Percentiles rank a stretch among this genome's conserved stretches.
phyloP scores from a whole-genome alignment of 371 early-diverging fungal genomes.

The Coemansia sp. region DNA sequence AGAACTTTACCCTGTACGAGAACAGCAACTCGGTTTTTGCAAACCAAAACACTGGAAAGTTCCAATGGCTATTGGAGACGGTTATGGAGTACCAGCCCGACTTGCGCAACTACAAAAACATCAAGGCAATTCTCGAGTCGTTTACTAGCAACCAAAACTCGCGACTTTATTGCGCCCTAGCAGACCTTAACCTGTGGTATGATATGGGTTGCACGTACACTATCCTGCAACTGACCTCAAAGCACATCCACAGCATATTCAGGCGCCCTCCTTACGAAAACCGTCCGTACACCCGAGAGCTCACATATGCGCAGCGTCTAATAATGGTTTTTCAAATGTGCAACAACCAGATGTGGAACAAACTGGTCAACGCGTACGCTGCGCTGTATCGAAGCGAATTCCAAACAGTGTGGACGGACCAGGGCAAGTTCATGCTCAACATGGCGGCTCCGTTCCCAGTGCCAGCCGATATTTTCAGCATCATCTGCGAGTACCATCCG shows the following conservation, averaged over 20 bases:
- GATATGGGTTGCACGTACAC: conserved; percentile 1
- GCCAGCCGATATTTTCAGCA: conserved; percentile 11
- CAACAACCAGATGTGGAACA: conserved; percentile 16
- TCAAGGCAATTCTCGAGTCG: conserved; percentile 22
- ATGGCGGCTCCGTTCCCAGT: background rate
- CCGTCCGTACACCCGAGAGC: conserved; percentile 28
- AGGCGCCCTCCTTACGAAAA: conserved; percentile 31
- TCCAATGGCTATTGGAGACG: conserved; percentile 5
- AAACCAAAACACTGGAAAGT: conserved; percentile 5
- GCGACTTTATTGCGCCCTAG: conserved; percentile 33
- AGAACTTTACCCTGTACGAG: conserved; percentile 12
- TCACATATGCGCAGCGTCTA: conserved; percentile 32
- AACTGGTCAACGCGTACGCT: conserved; percentile 19
- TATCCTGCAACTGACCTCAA: conserved; percentile 21
- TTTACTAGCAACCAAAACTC: conserved; percentile 45
- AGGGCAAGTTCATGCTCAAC: conserved; percentile 21
- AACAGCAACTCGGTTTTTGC: conserved; percentile 27
- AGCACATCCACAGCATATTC: conserved; percentile 39
- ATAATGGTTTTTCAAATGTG: conserved; percentile 28
- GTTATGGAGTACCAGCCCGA: conserved; percentile 19
- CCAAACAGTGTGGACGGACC: conserved; percentile 16
- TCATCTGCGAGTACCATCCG: conserved; percentile 10
- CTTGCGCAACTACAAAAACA: background rate
- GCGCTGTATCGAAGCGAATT: conserved; percentile 11
- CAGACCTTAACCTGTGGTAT: conserved; percentile 24